A percentile compares a stretch with the other conserved stretches of the same genome.
phyloP scores from a whole-genome alignment of 1,284 basidiomycete genomes.

The Rhizoctonia solani region DNA sequence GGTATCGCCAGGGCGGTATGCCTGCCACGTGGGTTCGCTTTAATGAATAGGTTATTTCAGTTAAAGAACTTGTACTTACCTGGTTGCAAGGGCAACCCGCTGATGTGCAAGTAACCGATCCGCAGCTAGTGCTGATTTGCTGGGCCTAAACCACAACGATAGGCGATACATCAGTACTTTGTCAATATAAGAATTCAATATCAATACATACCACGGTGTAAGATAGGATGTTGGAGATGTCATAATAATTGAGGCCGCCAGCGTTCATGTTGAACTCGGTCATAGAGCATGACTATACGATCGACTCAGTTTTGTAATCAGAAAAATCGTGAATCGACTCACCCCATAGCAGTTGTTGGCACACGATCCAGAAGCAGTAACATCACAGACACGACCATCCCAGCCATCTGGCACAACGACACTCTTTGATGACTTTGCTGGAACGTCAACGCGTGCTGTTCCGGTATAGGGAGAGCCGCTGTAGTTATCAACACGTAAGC shows the following conservation, averaged over 20 bases:
- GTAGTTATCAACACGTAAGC: neutral
- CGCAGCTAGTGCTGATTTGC: constrained; percentile 8
- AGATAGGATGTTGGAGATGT: constrained; percentile 34
- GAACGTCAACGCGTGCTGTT: neutral
- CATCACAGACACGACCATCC: constrained; percentile 20
- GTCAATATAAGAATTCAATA: neutral
- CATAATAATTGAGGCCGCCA: constrained; percentile 28
- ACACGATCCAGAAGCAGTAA: neutral
- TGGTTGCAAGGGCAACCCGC: constrained; percentile 19
- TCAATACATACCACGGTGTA: constrained; percentile 27
- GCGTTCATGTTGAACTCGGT: constrained; percentile 33
- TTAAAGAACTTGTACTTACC: neutral
- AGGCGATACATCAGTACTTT: neutral
- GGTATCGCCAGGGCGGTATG: constrained; percentile 8
- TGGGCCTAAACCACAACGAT: neutral
- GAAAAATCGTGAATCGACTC: neutral
- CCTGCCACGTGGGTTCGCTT: neutral
- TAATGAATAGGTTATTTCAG: neutral
- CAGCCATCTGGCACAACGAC: constrained; percentile 2
- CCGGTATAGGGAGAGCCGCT: neutral
- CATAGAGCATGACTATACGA: constrained; percentile 12
- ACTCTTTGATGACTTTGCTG: neutral
- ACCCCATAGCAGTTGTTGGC: constrained; percentile 11
- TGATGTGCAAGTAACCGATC: neutral
- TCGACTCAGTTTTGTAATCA: neutral